phyloP scores from a whole-genome alignment of 768 basidiomycete species.

The Suillus spraguei region DNA sequence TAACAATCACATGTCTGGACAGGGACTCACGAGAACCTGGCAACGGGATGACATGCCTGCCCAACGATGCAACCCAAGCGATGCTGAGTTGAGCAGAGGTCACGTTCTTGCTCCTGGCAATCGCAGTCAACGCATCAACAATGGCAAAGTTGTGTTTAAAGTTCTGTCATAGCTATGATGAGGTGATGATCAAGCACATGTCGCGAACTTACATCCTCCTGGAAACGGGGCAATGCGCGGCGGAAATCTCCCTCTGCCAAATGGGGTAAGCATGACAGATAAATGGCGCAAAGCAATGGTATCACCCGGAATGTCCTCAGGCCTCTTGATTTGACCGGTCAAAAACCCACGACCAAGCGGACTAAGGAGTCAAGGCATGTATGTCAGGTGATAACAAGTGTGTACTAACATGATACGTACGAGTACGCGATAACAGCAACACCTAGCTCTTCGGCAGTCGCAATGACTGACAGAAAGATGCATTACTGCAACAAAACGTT shows the following conservation, averaged over 20 bases:
- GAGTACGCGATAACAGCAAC: constrained; percentile 65
- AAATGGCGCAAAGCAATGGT: no score
- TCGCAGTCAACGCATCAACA: constrained; percentile 41
- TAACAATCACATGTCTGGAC: background rate
- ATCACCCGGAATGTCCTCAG: constrained; percentile 36
- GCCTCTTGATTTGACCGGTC: constrained; percentile 48
- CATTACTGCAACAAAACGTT: background rate
- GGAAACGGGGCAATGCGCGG: constrained; percentile 43
- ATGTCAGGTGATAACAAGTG: constrained; percentile 5
- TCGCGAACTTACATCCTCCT: constrained; percentile 40
- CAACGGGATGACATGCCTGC: constrained; percentile 49
- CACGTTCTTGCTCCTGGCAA: constrained; percentile 46
- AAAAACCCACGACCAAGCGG: constrained; percentile 58
- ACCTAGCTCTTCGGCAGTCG: constrained; percentile 54
- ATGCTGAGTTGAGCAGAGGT: constrained; percentile 46
- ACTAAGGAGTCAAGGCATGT: constrained; percentile 27
- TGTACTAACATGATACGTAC: constrained; percentile 28
- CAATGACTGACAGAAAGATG: constrained; percentile 42
- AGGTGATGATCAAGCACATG: constrained; percentile 5
- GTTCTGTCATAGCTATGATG: constrained; percentile 25
- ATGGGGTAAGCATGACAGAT: background rate
- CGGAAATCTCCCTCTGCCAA: constrained; percentile 43
- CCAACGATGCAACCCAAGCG: constrained; percentile 45
- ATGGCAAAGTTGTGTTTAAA: constrained; percentile 46
- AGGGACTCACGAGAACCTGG: constrained; percentile 46